phyloP scores from a whole-genome alignment of 352 stramenopile genomes.

The Phytophthora constricta region DNA sequence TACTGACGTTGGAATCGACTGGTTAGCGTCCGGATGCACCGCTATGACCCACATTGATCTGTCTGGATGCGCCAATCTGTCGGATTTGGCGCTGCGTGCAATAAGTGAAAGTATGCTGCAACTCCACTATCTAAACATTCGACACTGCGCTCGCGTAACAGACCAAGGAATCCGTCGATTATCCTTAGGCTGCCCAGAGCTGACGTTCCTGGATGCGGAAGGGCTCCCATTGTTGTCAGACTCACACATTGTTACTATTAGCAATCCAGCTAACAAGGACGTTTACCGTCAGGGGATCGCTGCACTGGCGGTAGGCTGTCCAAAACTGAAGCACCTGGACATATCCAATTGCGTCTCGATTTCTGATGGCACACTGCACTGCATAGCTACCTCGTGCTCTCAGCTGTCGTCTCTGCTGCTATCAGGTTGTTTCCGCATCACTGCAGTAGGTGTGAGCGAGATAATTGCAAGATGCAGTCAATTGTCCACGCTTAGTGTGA shows the following conservation, averaged over 20 bases:
- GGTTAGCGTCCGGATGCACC: slow-evolving; percentile 84
- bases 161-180: slow-evolving; percentile 63
- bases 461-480: slow-evolving; percentile 33
- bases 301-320: slow-evolving; percentile 42
- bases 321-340: slow-evolving; percentile 53
- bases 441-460: slow-evolving; percentile 25
- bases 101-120: slow-evolving; percentile 83
- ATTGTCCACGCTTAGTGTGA: slow-evolving; percentile 37
- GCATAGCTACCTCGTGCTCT: slow-evolving; percentile 18
- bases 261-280: not conserved
- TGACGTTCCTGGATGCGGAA: slow-evolving; percentile 50
- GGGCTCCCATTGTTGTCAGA: slow-evolving; percentile 56
- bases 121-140: slow-evolving; percentile 54
- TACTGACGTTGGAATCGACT: slow-evolving; percentile 93
- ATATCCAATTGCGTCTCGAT: slow-evolving; percentile 56
- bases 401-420: slow-evolving; percentile 35
- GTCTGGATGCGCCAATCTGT: slow-evolving; percentile 85
- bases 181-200: slow-evolving; percentile 50
- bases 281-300: slow-evolving; percentile 41
- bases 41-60: slow-evolving; percentile 88
- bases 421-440: slow-evolving; percentile 37
- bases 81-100: slow-evolving; percentile 84
- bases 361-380: slow-evolving; percentile 44
- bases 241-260: slow-evolving; percentile 5
- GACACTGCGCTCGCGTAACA: slow-evolving; percentile 56